Conservation (phyloP, 2,329 filamentous ascomycete genomes). For the Cordyceps javanica region DNA sequence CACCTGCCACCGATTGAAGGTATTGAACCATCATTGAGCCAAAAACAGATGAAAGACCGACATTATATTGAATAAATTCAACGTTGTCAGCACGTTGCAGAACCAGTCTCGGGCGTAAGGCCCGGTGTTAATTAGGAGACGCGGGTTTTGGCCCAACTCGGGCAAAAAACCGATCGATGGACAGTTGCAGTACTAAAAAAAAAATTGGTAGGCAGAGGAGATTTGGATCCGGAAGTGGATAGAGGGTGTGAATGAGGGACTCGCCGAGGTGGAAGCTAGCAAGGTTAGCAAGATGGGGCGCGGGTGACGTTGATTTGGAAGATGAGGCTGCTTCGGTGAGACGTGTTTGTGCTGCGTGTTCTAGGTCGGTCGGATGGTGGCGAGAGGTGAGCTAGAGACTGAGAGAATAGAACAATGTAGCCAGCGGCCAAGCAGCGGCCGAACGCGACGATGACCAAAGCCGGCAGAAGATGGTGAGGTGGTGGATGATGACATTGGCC, state of each 20-base stretch:
- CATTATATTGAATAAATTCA: neutral
- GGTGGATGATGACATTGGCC: constrained; percentile 6
- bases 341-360: neutral
- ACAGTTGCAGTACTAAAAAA: neutral
- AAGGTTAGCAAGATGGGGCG: neutral
- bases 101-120: neutral
- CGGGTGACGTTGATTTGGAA: neutral
- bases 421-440: neutral
- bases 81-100: neutral
- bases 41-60: neutral
- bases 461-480: neutral
- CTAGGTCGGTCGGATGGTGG: neutral
- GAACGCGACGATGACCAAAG: neutral
- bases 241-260: neutral
- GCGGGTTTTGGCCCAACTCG: neutral
- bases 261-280: neutral
- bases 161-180: constrained; percentile 2
- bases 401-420: neutral
- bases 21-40: neutral
- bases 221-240: neutral
- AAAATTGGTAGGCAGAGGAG: neutral
- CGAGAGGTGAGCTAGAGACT: neutral
- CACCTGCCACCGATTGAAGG: neutral
- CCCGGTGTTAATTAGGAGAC: neutral
- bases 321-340: neutral